Conservation (phyloP, 345 rosid species). For the Capsella bursapastoris region DNA sequence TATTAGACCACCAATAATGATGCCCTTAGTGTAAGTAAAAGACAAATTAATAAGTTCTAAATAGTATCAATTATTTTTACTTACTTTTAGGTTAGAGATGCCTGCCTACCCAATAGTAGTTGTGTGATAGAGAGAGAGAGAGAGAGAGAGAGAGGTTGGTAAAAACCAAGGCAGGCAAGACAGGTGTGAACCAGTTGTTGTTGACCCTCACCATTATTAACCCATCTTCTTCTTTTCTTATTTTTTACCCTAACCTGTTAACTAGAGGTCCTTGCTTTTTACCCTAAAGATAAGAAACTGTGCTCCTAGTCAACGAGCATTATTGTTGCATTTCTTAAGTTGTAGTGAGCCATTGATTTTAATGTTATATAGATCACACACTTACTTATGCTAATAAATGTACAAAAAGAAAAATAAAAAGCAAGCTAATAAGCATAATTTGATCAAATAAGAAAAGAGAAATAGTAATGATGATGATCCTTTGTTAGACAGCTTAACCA, state of each 20-base stretch:
- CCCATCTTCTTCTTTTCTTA: not conserved
- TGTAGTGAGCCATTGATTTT: not conserved
- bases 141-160: conserved; percentile 32
- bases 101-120: conserved; percentile 32
- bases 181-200: conserved; percentile 40
- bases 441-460: not conserved
- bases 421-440: conserved; percentile 13
- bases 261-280: conserved; percentile 5
- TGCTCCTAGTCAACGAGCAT: conserved; percentile 8
- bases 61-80: conserved; percentile 27
- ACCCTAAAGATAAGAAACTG: not conserved
- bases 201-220: conserved; percentile 17
- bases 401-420: not conserved
- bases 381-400: not conserved
- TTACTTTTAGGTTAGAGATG: conserved; percentile 37
- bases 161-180: conserved; percentile 28
- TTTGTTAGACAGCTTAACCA: conserved; percentile 44
- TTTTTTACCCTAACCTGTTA: not conserved
- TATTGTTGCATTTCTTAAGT: conserved; percentile 16
- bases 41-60: conserved; percentile 15
- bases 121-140: conserved; percentile 19
- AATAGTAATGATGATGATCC: conserved; percentile 1
- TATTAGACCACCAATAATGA: too few relatives aligned
- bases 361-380: conserved; percentile 6
- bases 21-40: not conserved